phyloP scores from a whole-genome alignment of 805 yeast genomes.

The Yarrowia osloensis region DNA sequence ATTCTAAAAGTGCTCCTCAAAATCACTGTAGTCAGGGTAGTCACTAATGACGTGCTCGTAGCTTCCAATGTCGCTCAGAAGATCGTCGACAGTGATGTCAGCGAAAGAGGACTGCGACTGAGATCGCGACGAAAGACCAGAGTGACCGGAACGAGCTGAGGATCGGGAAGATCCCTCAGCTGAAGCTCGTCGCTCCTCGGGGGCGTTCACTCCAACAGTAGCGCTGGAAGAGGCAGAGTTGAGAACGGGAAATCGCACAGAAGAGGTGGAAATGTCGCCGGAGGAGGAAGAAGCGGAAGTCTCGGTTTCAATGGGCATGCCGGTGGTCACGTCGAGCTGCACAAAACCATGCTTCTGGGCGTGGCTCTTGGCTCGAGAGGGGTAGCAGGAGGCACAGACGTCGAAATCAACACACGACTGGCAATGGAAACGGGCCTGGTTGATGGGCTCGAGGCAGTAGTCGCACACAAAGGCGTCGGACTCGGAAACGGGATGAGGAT shows the following conservation, averaged over 20 bases:
- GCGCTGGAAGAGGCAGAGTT: background rate
- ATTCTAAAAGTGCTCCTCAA: conserved; percentile 13
- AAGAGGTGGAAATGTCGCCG: background rate
- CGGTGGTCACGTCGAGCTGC: background rate
- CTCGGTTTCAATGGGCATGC: background rate
- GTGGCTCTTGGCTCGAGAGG: conserved; percentile 24
- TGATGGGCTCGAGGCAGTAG: conserved; percentile 34
- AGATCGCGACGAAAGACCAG: background rate
- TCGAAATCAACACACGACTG: conserved; percentile 52
- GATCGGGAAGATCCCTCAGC: background rate
- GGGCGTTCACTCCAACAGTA: background rate
- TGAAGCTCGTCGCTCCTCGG: background rate
- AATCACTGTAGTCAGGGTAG: background rate
- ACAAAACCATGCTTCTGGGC: conserved; percentile 9
- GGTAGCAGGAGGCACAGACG: conserved; percentile 45
- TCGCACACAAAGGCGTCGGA: background rate
- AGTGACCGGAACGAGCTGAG: background rate
- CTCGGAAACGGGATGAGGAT: background rate
- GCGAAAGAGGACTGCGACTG: conserved; percentile 9
- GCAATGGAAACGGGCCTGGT: conserved; percentile 53
- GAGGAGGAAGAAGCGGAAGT: background rate
- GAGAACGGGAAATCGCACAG: conserved; percentile 6
- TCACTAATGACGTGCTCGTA: conserved; percentile 21
- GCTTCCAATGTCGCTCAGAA: conserved; percentile 3
- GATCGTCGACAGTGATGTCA: background rate